Percentiles rank a stretch among this genome's conserved stretches.
Evolutionary conservation across 2,329 filamentous ascomycete species (phyloP).

Genomic region (Xylaria multiplex): DNA sequence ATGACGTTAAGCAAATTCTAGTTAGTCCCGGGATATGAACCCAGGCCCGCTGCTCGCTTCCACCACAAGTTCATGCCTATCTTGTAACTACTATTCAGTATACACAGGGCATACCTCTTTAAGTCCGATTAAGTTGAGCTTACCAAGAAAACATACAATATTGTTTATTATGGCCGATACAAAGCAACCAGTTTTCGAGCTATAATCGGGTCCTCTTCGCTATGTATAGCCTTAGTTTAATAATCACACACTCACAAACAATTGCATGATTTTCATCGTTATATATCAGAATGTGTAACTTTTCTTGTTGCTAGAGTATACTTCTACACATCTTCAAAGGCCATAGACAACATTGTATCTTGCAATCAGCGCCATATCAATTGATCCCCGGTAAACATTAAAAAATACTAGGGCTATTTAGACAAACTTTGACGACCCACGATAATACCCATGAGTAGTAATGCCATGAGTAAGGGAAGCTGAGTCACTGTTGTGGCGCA

Average conservation of each 20-base stretch:
- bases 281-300: background rate
- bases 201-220: conserved; percentile 3
- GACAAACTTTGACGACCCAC: too few relatives aligned
- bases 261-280: background rate
- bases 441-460: too few relatives aligned
- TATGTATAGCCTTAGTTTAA: background rate
- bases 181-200: background rate
- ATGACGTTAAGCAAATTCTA: conserved; percentile 23
- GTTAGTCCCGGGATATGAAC: background rate
- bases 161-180: background rate
- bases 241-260: background rate
- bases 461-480: too few relatives aligned
- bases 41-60: conserved; percentile 11
- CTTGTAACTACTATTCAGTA: background rate
- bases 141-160: conserved; percentile 11
- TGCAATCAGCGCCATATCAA: too few relatives aligned
- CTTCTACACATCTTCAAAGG: too few relatives aligned
- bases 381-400: too few relatives aligned
- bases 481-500: too few relatives aligned
- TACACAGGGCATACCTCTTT: background rate
- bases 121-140: conserved; percentile 22
- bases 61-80: background rate
- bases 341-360: too few relatives aligned
- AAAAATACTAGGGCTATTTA: too few relatives aligned
- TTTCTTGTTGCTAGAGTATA: too few relatives aligned